Conservation (phyloP, 306 rosid genomes). For the Calophaca sinica region DNA sequence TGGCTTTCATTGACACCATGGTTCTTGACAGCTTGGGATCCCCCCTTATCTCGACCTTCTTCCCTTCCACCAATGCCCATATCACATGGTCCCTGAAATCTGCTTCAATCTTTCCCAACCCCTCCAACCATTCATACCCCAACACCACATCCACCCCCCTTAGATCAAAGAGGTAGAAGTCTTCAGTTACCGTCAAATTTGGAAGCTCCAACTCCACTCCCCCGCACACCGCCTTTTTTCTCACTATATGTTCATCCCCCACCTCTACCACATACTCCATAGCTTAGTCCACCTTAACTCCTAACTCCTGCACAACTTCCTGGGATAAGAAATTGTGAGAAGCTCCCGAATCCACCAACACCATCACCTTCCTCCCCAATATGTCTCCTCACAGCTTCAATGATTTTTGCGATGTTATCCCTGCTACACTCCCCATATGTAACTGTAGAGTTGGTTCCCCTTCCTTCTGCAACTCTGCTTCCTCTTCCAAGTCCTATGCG, state of each 20-base stretch:
- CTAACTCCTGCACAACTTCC: not conserved
- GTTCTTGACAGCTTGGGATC: too few relatives aligned
- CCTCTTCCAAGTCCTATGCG: not conserved
- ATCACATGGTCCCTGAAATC: too few relatives aligned
- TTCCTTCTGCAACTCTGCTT: not conserved
- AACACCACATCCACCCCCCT: not conserved
- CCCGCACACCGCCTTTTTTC: not conserved
- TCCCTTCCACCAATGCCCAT: not conserved
- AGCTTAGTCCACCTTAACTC: too few relatives aligned
- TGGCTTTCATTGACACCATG: too few relatives aligned
- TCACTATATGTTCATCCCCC: not conserved
- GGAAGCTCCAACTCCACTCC: not conserved
- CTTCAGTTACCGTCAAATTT: not conserved
- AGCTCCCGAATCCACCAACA: not conserved
- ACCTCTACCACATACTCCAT: not conserved
- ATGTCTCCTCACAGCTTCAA: not conserved
- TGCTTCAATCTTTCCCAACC: not conserved
- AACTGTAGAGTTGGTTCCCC: not conserved
- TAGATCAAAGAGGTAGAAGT: not conserved
- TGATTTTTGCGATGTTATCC: not conserved
- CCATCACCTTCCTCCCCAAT: not conserved
- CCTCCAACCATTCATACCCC: not conserved
- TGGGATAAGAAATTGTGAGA: not conserved
- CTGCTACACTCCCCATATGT: not conserved
- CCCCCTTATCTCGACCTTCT: not conserved